Percentiles rank a stretch among this genome's conserved stretches.
phyloP scores from a whole-genome alignment of 352 stramenopile genomes.

The Globisporangium heterothallicum region DNA sequence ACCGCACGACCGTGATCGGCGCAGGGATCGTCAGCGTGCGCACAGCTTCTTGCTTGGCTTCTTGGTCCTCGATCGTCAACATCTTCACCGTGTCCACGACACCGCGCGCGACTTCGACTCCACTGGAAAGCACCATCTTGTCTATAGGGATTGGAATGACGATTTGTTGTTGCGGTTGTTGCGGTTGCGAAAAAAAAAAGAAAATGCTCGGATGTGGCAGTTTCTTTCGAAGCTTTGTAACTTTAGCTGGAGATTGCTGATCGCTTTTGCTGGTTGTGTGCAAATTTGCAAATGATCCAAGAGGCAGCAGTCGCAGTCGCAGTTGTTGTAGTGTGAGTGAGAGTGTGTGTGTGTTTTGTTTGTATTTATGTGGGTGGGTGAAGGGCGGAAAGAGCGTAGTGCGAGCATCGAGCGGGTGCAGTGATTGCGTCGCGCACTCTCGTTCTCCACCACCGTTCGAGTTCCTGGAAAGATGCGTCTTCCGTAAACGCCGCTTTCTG shows the following conservation, averaged over 20 bases:
- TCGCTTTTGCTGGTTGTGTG: slow-evolving; percentile 3
- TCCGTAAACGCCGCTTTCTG: slow-evolving; percentile 3
- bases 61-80: slow-evolving; percentile 21
- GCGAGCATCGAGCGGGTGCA: no score
- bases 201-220: no score
- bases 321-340: background rate
- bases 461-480: slow-evolving; percentile 6
- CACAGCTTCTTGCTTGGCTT: slow-evolving; percentile 31
- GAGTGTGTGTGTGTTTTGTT: background rate
- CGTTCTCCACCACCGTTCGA: no score
- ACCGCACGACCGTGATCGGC: slow-evolving; percentile 41
- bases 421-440: slow-evolving; percentile 5
- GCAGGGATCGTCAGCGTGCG: slow-evolving; percentile 41
- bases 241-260: no score
- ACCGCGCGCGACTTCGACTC: slow-evolving; percentile 41
- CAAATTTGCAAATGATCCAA: slow-evolving; percentile 11
- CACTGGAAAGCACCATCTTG: slow-evolving; percentile 45
- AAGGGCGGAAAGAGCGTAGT: no score
- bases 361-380: no score
- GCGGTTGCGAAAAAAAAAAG: slow-evolving; percentile 39
- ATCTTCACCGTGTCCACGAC: slow-evolving; percentile 29
- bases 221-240: no score
- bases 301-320: background rate
- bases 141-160: background rate
- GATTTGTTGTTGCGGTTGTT: no score